Evolutionary conservation across 257 asterid genomes (phyloP).

Genomic region (Gentiana macrophylla): DNA sequence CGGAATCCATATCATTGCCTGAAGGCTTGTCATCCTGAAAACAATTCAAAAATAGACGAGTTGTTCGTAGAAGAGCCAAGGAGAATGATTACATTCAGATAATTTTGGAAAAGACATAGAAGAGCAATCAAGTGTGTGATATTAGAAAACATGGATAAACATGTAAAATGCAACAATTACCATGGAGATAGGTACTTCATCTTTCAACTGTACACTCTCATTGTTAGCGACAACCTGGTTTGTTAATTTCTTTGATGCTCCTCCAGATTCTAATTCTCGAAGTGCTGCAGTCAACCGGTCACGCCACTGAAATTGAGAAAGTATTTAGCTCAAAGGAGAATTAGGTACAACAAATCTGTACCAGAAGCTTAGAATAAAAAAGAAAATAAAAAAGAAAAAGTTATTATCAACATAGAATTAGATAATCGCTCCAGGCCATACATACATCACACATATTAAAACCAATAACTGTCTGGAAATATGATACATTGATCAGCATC

Average conservation of each 20-base stretch:
- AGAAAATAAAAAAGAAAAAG: too few species aligned
- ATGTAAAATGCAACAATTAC: conserved; percentile 23
- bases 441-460: too few species aligned
- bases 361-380: too few species aligned
- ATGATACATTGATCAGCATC: too few species aligned
- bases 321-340: neutral
- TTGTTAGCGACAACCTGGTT: conserved; percentile 25
- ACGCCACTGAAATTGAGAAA: conserved; percentile 52
- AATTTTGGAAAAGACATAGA: neutral
- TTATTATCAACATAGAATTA: too few species aligned
- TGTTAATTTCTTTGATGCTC: conserved; percentile 27
- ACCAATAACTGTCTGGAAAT: too few species aligned
- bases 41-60: conserved; percentile 9
- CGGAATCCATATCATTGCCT: conserved; percentile 20
- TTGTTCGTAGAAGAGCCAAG: conserved; percentile 6
- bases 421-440: too few species aligned
- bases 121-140: neutral
- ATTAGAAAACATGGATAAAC: conserved; percentile 4
- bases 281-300: conserved; percentile 75
- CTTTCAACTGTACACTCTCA: conserved; percentile 33
- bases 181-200: conserved; percentile 29
- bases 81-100: neutral
- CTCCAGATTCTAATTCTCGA: conserved; percentile 48
- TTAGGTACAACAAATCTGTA: neutral
- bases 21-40: conserved; percentile 61